Evolutionary conservation across 2,329 filamentous ascomycete genomes (phyloP).

Genomic region (Cladophialophora bantiana): DNA sequence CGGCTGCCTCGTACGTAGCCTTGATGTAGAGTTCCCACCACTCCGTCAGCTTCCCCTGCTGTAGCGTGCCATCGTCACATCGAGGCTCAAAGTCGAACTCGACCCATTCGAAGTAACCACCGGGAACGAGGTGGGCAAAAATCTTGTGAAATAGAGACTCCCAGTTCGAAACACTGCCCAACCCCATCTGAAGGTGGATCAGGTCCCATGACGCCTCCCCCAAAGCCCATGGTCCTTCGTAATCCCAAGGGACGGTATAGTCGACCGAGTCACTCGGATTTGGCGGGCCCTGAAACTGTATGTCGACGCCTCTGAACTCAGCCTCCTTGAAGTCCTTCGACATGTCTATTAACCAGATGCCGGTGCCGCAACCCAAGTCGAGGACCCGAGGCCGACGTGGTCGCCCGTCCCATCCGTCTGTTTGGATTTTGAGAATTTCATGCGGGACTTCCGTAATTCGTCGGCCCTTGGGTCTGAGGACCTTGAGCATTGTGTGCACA

Average conservation of each 20-base stretch:
- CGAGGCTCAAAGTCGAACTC: constrained; percentile 85
- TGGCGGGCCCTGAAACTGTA: constrained; percentile 64
- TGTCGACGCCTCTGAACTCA: constrained; percentile 67
- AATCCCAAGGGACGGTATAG: constrained; percentile 74
- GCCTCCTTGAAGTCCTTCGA: constrained; percentile 70
- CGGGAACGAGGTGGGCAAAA: constrained; percentile 76
- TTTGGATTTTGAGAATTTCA: constrained; percentile 8
- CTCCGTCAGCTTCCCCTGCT: constrained; percentile 49
- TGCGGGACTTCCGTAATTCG: constrained; percentile 50
- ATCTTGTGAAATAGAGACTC: constrained; percentile 73
- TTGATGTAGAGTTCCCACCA: constrained; percentile 73
- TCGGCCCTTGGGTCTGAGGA: constrained; percentile 61
- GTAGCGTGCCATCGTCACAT: constrained; percentile 70
- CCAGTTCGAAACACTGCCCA: constrained; percentile 81
- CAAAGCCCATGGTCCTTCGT: constrained; percentile 76
- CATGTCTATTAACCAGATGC: constrained; percentile 90
- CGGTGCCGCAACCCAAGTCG: constrained; percentile 82
- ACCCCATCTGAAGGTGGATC: constrained; percentile 80
- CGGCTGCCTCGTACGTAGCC: constrained; percentile 70
- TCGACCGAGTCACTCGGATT: constrained; percentile 75
- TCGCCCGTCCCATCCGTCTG: constrained; percentile 24
- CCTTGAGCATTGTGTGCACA: constrained; percentile 77
- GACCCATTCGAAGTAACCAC: constrained; percentile 83
- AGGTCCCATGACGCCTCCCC: constrained; percentile 77
- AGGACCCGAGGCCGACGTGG: constrained; percentile 56